A percentile compares a stretch with the other conserved stretches of the same genome.
These are phyloP conservation scores for Umbelopsis sp. DNA, from an alignment of 192 early-diverging fungal species.

Conservation along the genomic window DNA sequence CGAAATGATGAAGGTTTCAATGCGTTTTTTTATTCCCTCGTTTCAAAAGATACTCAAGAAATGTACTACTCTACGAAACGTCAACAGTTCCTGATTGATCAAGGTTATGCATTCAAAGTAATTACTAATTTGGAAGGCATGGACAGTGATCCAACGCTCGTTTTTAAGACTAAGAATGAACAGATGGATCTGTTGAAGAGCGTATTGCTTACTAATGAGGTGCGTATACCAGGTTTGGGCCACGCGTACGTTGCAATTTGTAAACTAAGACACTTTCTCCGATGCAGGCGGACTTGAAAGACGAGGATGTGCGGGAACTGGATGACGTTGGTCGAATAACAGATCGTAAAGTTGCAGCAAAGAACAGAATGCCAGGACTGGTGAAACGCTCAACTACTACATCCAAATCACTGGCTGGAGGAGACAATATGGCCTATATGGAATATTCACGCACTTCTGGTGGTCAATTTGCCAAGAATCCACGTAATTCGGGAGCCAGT, in stretches of 20 bases:
- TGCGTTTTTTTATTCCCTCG: constrained; percentile 98
- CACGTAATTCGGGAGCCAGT: constrained; percentile 39
- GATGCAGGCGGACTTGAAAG: constrained; percentile 58
- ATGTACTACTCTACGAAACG: constrained; percentile 98
- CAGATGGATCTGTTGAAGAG: constrained; percentile 87
- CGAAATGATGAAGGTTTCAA: constrained; percentile 94
- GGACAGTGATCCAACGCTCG: constrained; percentile 75
- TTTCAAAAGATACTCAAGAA: constrained; percentile 98
- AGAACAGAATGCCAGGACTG: constrained; percentile 32
- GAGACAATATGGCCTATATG: constrained; percentile 92
- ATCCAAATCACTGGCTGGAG: constrained; percentile 85
- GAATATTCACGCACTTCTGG: constrained; percentile 55
- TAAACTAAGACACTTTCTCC: constrained; percentile 6
- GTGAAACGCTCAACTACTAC: constrained; percentile 62
- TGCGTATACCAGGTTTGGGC: constrained; percentile 35
- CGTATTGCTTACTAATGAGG: constrained; percentile 77
- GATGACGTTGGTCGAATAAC: constrained; percentile 51
- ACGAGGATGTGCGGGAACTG: constrained; percentile 55
- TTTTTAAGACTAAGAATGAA: constrained; percentile 69
- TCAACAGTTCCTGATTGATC: constrained; percentile 99
- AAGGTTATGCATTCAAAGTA: constrained; percentile 99
- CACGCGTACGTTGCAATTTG: no score
- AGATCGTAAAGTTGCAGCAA: constrained; percentile 39
- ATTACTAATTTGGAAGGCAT: constrained; percentile 96
- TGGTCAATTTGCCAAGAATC: constrained; percentile 39